Conservation (phyloP, 768 basidiomycete genomes). For the Amanita rubescens region DNA sequence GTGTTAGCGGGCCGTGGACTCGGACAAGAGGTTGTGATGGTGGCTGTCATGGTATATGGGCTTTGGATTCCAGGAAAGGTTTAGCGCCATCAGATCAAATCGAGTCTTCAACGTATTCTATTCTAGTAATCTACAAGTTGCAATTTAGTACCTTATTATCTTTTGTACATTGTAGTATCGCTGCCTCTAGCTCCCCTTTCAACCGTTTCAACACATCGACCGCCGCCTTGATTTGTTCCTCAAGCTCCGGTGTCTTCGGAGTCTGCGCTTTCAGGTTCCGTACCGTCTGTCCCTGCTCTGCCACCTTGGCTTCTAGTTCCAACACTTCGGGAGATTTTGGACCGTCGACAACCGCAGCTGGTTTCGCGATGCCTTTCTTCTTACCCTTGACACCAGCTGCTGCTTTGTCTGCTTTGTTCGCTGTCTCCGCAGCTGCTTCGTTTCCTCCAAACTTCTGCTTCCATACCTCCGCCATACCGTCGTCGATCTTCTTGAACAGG, state of each 20-base stretch:
- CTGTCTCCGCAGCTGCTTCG: slow-evolving; percentile 14
- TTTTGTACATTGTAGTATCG: not conserved
- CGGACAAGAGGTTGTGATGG: no score
- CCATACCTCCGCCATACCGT: slow-evolving; percentile 82
- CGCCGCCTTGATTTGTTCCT: slow-evolving; percentile 51
- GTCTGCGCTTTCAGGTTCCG: slow-evolving; percentile 60
- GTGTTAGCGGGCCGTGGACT: no score
- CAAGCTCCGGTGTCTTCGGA: slow-evolving; percentile 52
- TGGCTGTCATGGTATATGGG: no score
- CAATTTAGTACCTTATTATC: not conserved
- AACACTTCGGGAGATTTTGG: slow-evolving; percentile 69
- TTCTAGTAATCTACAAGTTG: not conserved
- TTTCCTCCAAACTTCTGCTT: slow-evolving; percentile 70
- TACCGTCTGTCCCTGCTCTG: slow-evolving; percentile 69
- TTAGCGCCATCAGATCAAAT: no score
- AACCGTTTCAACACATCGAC: slow-evolving; percentile 59
- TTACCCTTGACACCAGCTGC: slow-evolving; percentile 29
- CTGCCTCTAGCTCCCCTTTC: slow-evolving; percentile 43
- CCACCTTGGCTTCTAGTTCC: slow-evolving; percentile 66
- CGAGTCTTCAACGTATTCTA: no score
- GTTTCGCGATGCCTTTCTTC: slow-evolving; percentile 45
- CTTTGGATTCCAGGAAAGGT: no score
- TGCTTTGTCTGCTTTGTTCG: not conserved
- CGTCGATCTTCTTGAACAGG: slow-evolving; percentile 91
- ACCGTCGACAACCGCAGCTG: slow-evolving; percentile 36